Conservation (phyloP, 306 rosid species). For the Cucurbita argyrosperma region DNA sequence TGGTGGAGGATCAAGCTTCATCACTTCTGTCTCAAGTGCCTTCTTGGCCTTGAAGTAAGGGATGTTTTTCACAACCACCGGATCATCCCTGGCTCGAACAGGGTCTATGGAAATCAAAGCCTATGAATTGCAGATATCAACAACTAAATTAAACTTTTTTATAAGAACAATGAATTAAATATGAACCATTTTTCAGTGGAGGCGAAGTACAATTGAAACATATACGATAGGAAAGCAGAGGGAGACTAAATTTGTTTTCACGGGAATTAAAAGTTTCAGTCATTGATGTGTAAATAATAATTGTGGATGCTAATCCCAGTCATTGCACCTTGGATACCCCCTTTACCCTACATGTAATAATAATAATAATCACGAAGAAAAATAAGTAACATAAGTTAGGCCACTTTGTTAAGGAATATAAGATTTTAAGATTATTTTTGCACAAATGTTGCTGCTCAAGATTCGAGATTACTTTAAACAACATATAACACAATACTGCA, state of each 20-base stretch:
- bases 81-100: conserved; percentile 78
- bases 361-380: not conserved
- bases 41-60: conserved; percentile 84
- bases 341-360: not conserved
- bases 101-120: conserved; percentile 82
- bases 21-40: conserved; percentile 62
- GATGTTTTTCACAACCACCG: conserved; percentile 66
- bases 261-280: too few species aligned
- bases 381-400: not conserved
- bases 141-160: not conserved
- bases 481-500: not conserved
- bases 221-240: not conserved
- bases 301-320: not conserved
- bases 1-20: conserved; percentile 85
- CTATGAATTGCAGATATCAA: conserved; percentile 23
- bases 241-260: not conserved
- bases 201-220: not conserved
- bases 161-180: not conserved
- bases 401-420: not conserved
- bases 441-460: not conserved
- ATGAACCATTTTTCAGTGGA: not conserved
- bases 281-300: too few species aligned
- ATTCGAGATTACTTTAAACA: not conserved
- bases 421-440: not conserved
- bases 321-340: not conserved